A percentile compares a stretch with the other conserved stretches of the same genome.
Evolutionary conservation across 352 stramenopile species (phyloP).

Genomic region (Phytopythium ostracodes): DNA sequence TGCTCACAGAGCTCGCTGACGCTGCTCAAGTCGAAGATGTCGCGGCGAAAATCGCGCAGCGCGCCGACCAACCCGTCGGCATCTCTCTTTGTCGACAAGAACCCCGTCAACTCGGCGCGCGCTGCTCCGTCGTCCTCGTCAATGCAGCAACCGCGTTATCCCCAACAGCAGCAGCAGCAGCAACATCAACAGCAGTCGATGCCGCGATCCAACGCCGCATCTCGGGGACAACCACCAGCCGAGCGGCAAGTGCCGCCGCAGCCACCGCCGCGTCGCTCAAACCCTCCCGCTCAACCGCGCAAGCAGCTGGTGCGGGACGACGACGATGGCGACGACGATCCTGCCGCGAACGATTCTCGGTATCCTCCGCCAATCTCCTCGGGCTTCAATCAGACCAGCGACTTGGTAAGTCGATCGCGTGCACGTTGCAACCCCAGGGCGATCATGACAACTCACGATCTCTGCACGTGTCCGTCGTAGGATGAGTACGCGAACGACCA

Average conservation of each 20-base stretch:
- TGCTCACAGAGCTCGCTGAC: slow-evolving; percentile 51
- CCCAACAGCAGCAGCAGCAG: slow-evolving; percentile 16
- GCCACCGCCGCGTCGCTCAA: slow-evolving; percentile 11
- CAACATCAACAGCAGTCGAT: slow-evolving; percentile 13
- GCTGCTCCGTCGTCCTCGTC: slow-evolving; percentile 16
- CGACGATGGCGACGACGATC: slow-evolving; percentile 6
- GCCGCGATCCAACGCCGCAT: not conserved
- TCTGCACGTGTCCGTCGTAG: slow-evolving; percentile 11
- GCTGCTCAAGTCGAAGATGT: slow-evolving; percentile 83
- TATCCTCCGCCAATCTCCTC: slow-evolving; percentile 39
- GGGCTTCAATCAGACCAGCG: slow-evolving; percentile 30
- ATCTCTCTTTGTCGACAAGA: slow-evolving; percentile 64
- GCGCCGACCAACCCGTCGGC: slow-evolving; percentile 58
- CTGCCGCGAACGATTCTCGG: not conserved
- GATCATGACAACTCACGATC: not conserved
- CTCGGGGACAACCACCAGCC: slow-evolving; percentile 1
- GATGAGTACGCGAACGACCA: slow-evolving; percentile 46
- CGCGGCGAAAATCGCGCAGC: slow-evolving; percentile 59
- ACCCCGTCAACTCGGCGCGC: slow-evolving; percentile 22
- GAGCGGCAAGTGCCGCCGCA: slow-evolving; percentile 12
- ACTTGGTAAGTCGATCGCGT: slow-evolving; percentile 18
- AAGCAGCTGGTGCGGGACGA: slow-evolving; percentile 30
- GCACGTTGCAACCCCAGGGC: not conserved
- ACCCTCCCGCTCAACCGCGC: slow-evolving; percentile 13
- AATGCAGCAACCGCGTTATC: slow-evolving; percentile 6